phyloP scores from a whole-genome alignment of 495 filamentous ascomycete species.

The Penicillium angulare region DNA sequence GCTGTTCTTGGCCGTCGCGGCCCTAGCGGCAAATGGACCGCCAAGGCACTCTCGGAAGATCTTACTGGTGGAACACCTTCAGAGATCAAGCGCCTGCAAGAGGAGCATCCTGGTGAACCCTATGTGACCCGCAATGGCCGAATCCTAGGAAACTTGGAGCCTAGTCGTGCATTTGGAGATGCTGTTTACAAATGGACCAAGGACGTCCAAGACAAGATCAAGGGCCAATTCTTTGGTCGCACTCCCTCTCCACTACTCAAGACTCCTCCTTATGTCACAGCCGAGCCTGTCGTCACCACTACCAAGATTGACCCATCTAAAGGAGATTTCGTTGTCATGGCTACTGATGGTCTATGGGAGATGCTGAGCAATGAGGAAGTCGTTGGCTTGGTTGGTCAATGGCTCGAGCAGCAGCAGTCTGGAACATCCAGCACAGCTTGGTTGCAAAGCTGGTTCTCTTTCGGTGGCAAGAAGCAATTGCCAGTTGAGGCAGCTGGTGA shows the following conservation, averaged over 20 bases:
- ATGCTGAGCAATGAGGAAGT: conserved; percentile 99
- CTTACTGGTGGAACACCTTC: conserved; percentile 85
- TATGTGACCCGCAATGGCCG: conserved; percentile 83
- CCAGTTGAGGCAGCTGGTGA: conserved; percentile 51
- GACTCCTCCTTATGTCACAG: conserved; percentile 96
- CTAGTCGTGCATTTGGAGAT: conserved; percentile 91
- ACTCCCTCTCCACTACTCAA: conserved; percentile 68
- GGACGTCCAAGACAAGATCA: conserved; percentile 78
- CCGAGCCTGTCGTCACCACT: conserved; percentile 93
- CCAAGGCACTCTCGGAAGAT: conserved; percentile 83
- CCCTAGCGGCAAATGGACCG: conserved; percentile 84
- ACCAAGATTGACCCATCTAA: conserved; percentile 86
- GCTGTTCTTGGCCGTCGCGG: conserved; percentile 85
- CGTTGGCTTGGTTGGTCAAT: conserved; percentile 91
- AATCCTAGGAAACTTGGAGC: conserved; percentile 88
- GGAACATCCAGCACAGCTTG: conserved; percentile 43
- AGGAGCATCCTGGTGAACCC: conserved; percentile 83
- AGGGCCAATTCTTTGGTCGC: conserved; percentile 79
- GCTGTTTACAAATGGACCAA: conserved; percentile 93
- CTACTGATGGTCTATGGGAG: conserved; percentile 97
- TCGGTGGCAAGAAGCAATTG: conserved; percentile 42
- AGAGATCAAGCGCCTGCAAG: conserved; percentile 77
- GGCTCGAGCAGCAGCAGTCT: conserved; percentile 76
- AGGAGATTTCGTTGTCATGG: conserved; percentile 95
- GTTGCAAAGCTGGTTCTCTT: conserved; percentile 51